A percentile compares a stretch with the other conserved stretches of the same genome.
phyloP scores from a whole-genome alignment of 495 filamentous ascomycete genomes.

The Immersiella caudata region DNA sequence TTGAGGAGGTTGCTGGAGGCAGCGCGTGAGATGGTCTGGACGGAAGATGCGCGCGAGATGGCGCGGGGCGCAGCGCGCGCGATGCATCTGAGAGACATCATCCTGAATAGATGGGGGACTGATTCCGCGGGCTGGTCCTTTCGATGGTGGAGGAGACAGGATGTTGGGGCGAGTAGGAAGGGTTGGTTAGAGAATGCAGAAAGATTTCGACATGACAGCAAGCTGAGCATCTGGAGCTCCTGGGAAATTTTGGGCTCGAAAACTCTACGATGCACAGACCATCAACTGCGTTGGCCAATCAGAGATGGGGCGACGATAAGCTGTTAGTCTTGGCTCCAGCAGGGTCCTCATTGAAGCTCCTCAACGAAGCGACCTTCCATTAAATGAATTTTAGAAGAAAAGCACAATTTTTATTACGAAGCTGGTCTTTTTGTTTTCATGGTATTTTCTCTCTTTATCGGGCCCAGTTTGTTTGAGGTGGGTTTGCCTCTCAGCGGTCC shows the following conservation, averaged over 20 bases:
- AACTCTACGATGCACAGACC: slow-evolving; percentile 14
- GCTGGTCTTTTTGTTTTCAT: no score
- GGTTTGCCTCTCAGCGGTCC: no score
- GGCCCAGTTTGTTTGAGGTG: no score
- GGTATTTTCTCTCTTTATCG: no score
- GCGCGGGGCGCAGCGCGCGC: slow-evolving; percentile 73
- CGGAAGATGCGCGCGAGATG: slow-evolving; percentile 61
- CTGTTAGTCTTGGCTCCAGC: background rate
- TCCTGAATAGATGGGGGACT: slow-evolving; percentile 45
- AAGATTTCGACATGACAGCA: background rate
- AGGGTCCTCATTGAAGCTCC: background rate
- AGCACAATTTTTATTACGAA: no score
- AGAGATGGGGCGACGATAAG: background rate
- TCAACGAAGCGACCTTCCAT: background rate
- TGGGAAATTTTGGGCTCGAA: slow-evolving; percentile 2
- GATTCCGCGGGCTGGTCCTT: background rate
- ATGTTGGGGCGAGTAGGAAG: background rate
- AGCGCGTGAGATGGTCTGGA: slow-evolving; percentile 51
- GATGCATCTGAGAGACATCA: slow-evolving; percentile 75
- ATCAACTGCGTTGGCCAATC: background rate
- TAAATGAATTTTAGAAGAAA: no score
- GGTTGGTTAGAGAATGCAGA: background rate
- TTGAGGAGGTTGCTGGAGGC: slow-evolving; percentile 35
- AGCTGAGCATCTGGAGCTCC: background rate
- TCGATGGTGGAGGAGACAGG: background rate